Conservation (phyloP, 352 stramenopile genomes). For the Poterioochromonas sp. region DNA sequence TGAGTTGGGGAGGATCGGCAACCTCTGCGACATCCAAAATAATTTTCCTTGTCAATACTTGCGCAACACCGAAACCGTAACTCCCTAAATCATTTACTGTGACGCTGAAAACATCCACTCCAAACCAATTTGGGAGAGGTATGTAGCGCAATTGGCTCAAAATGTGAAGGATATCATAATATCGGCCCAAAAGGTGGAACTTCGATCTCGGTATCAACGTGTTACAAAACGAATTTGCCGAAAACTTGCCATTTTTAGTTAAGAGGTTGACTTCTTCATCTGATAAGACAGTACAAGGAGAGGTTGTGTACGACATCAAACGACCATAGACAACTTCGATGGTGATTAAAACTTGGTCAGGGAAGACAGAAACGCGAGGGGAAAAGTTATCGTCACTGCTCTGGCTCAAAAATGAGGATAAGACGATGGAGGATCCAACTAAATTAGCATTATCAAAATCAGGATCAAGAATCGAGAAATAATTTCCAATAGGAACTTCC, state of each 20-base stretch:
- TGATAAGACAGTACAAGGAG: no score
- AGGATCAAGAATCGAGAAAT: slow-evolving; percentile 12
- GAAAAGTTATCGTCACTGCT: not conserved
- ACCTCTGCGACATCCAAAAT: slow-evolving; percentile 17
- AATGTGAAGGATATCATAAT: slow-evolving; percentile 1
- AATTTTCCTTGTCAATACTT: not conserved
- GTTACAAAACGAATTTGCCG: no score
- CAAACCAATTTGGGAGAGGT: slow-evolving; percentile 1
- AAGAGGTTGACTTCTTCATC: no score
- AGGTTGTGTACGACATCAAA: no score
- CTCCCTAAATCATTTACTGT: slow-evolving; percentile 25
- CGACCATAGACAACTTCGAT: no score
- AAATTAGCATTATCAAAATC: not conserved
- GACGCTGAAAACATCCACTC: slow-evolving; percentile 24
- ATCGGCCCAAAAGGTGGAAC: not conserved
- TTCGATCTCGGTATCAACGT: no score
- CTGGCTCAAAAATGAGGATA: not conserved
- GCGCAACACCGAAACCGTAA: not conserved
- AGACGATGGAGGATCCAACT: not conserved
- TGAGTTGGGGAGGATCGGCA: not conserved
- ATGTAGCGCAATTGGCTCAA: not conserved
- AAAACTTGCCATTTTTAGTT: no score
- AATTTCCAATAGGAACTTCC: not conserved
- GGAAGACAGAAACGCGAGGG: no score
- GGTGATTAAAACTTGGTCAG: no score